phyloP scores from a whole-genome alignment of 371 early-diverging fungal species.

The Synchytrium microbalum region DNA sequence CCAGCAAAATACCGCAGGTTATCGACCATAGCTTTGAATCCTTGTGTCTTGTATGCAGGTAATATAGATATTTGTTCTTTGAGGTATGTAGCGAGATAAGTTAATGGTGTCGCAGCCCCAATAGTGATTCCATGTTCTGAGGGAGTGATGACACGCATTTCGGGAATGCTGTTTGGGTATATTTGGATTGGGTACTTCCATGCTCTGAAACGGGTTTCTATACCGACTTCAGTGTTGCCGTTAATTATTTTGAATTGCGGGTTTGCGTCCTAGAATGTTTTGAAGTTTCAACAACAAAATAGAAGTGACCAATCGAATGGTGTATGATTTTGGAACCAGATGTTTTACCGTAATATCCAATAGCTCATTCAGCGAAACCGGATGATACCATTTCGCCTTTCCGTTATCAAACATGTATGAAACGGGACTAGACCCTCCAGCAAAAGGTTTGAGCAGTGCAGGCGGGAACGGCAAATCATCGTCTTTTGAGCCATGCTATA shows the following conservation, averaged over 20 bases:
- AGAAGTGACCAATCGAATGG: background rate
- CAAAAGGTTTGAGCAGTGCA: background rate
- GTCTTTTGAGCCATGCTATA: too few species aligned
- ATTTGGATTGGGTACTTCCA: slow-evolving; percentile 49
- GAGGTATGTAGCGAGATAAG: background rate
- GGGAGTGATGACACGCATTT: slow-evolving; percentile 34
- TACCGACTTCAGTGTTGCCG: slow-evolving; percentile 70
- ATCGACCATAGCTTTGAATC: slow-evolving; percentile 52
- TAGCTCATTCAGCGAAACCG: slow-evolving; percentile 15
- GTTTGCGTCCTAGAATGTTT: slow-evolving; percentile 29
- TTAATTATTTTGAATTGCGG: slow-evolving; percentile 61
- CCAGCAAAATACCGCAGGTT: slow-evolving; percentile 58
- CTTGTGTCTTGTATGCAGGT: background rate
- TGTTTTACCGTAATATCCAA: slow-evolving; percentile 1
- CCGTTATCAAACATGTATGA: slow-evolving; percentile 26
- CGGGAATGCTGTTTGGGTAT: slow-evolving; percentile 53
- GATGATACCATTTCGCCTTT: slow-evolving; percentile 52
- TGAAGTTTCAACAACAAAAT: background rate
- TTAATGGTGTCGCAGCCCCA: background rate
- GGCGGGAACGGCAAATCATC: background rate
- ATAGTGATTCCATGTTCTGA: background rate
- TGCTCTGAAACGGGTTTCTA: slow-evolving; percentile 63
- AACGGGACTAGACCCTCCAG: background rate
- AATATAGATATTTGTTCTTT: background rate
- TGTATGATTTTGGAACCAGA: too few species aligned